Conservation (phyloP, 805 yeast species). For the Candida boidinii region DNA sequence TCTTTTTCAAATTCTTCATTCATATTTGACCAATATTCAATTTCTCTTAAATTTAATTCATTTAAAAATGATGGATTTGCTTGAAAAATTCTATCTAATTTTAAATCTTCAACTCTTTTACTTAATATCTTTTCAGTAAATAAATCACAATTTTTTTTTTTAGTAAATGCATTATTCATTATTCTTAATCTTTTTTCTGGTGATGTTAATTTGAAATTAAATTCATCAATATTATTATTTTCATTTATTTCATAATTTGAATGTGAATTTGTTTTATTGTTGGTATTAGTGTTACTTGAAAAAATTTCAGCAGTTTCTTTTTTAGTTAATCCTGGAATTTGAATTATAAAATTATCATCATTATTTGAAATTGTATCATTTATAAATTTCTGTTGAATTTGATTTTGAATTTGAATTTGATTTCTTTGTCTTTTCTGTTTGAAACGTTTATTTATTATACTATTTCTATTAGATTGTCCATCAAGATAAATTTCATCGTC, state of each 20-base stretch:
- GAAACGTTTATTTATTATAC: not conserved
- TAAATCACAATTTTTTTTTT: constrained; percentile 9
- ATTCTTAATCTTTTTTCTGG: constrained; percentile 16
- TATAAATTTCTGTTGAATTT: too few species aligned
- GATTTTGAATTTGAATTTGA: not conserved
- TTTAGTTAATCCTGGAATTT: constrained; percentile 15
- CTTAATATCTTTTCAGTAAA: constrained; percentile 12
- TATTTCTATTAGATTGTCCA: not conserved
- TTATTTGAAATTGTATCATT: too few species aligned
- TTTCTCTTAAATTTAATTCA: constrained; percentile 19
- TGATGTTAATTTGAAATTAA: constrained; percentile 2
- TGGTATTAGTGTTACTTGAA: constrained; percentile 1
- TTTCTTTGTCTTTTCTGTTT: not conserved
- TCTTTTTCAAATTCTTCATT: constrained; percentile 24
- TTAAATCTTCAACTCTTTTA: constrained; percentile 14
- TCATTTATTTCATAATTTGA: constrained; percentile 1
- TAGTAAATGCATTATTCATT: constrained; percentile 20
- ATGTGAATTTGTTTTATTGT: too few species aligned
- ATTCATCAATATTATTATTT: constrained; percentile 5
- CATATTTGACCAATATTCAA: constrained; percentile 23
- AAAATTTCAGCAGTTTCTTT: constrained; percentile 11
- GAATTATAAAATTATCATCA: constrained; percentile 9
- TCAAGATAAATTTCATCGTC: constrained; percentile 1
- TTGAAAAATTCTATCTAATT: constrained; percentile 19
- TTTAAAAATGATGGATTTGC: constrained; percentile 18